These are phyloP conservation scores for Alternaria brassicae DNA, from an alignment of 2,329 filamentous ascomycete genomes.

Conservation along the genomic window DNA sequence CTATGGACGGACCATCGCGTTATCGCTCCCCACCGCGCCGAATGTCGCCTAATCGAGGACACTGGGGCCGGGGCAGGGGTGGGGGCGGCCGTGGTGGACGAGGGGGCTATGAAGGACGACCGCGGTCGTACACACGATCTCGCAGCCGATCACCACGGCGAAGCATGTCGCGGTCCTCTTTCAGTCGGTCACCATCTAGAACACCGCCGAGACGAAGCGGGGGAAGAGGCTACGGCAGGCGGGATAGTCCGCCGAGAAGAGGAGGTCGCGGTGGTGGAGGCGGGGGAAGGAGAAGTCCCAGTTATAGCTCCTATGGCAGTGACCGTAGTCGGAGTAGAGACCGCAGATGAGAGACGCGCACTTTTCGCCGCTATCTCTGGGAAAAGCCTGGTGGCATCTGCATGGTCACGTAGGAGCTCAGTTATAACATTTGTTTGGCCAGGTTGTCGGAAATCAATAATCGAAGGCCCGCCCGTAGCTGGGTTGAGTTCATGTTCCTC, in stretches of 20 bases:
- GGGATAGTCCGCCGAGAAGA: slow-evolving; percentile 24
- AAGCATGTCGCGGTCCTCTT: slow-evolving; percentile 52
- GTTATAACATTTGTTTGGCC: background rate
- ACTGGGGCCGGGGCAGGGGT: slow-evolving; percentile 41
- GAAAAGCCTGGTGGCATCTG: background rate
- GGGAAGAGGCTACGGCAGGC: slow-evolving; percentile 22
- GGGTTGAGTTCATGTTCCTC: background rate
- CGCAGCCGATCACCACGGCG: slow-evolving; percentile 54
- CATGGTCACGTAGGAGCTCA: background rate
- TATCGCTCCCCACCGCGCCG: slow-evolving; percentile 51
- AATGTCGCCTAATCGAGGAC: slow-evolving; percentile 27
- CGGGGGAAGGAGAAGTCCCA: slow-evolving; percentile 62
- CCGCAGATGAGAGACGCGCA: slow-evolving; percentile 20
- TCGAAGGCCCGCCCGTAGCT: background rate
- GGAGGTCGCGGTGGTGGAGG: slow-evolving; percentile 30
- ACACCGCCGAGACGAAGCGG: slow-evolving; percentile 38
- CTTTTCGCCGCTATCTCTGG: background rate
- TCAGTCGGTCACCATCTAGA: slow-evolving; percentile 48
- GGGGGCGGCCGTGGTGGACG: slow-evolving; percentile 43
- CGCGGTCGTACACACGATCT: slow-evolving; percentile 44
- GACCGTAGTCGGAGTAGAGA: slow-evolving; percentile 57
- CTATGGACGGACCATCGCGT: slow-evolving; percentile 43
- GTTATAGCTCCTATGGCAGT: slow-evolving; percentile 69
- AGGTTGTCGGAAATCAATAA: background rate
- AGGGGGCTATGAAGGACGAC: slow-evolving; percentile 34